Percentiles rank a stretch among this genome's conserved stretches.
Evolutionary conservation across 2,329 filamentous ascomycete genomes (phyloP).

Genomic region (Stagonosporopsis vannaccii): DNA sequence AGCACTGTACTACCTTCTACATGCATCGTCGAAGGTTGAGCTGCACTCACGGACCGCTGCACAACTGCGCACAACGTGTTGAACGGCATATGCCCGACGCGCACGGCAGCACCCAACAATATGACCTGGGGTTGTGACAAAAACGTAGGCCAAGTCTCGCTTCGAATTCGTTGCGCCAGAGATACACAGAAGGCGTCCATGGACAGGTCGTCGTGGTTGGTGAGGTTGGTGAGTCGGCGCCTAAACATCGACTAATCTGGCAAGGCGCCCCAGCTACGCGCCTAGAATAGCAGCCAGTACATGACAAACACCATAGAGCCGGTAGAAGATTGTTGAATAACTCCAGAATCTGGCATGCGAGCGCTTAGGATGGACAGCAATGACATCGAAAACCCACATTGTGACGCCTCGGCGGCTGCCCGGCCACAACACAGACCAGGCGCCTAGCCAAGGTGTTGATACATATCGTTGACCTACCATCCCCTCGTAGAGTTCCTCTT

Average conservation of each 20-base stretch:
- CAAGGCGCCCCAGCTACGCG: slow-evolving; percentile 36
- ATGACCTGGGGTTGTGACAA: slow-evolving; percentile 25
- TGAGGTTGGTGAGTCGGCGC: slow-evolving; percentile 36
- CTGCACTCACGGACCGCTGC: slow-evolving; percentile 8
- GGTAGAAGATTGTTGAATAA: slow-evolving; percentile 35
- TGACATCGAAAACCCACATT: slow-evolving; percentile 34
- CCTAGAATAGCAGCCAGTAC: slow-evolving; percentile 40
- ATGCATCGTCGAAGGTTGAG: slow-evolving; percentile 19
- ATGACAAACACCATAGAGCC: slow-evolving; percentile 37
- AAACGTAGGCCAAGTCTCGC: slow-evolving; percentile 46
- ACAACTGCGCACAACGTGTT: slow-evolving; percentile 14
- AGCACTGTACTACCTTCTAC: slow-evolving; percentile 17
- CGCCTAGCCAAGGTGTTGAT: slow-evolving; percentile 38
- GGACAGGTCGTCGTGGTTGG: slow-evolving; percentile 31
- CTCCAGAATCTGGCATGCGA: slow-evolving; percentile 29
- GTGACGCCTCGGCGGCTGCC: slow-evolving; percentile 48
- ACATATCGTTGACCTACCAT: slow-evolving; percentile 49
- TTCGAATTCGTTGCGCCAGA: slow-evolving; percentile 31
- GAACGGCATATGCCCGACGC: slow-evolving; percentile 14
- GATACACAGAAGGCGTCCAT: slow-evolving; percentile 26
- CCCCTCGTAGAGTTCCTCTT: slow-evolving; percentile 28
- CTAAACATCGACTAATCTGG: slow-evolving; percentile 31
- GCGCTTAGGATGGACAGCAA: slow-evolving; percentile 45
- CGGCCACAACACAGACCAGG: slow-evolving; percentile 40
- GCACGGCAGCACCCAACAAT: slow-evolving; percentile 22